phyloP scores from a whole-genome alignment of 2,329 filamentous ascomycete genomes.

The Epichloe scottii region DNA sequence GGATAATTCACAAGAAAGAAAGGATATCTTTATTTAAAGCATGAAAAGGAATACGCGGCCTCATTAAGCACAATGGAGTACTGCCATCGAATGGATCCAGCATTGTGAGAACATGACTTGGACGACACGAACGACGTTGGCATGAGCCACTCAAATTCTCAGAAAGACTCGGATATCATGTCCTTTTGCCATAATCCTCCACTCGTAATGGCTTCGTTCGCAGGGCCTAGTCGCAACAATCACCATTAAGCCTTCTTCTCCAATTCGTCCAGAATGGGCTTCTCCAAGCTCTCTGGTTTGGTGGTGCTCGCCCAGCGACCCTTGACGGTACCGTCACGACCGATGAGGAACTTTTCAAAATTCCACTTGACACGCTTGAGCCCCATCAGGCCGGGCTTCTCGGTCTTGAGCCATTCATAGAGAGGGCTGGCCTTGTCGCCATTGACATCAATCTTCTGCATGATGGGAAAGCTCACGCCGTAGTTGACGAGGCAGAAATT shows the following conservation, averaged over 20 bases:
- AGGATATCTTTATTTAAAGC: too few species aligned
- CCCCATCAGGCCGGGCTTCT: constrained; percentile 74
- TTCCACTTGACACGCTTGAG: constrained; percentile 97
- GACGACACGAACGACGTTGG: too few species aligned
- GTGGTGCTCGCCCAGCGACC: constrained; percentile 77
- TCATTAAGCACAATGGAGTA: too few species aligned
- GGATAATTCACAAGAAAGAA: too few species aligned
- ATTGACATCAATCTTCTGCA: constrained; percentile 91
- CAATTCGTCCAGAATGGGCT: constrained; percentile 62
- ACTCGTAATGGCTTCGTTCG: too few species aligned
- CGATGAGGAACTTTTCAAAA: constrained; percentile 96
- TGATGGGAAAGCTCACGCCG: constrained; percentile 76
- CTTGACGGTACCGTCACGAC: constrained; percentile 74
- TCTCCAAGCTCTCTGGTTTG: constrained; percentile 73
- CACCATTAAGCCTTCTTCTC: constrained; percentile 28
- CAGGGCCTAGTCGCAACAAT: background rate
- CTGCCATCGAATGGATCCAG: too few species aligned
- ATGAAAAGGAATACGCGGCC: too few species aligned
- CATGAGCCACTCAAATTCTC: too few species aligned
- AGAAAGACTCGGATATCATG: background rate
- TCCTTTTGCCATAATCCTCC: too few species aligned
- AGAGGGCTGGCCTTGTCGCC: constrained; percentile 62
- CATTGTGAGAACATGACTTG: too few species aligned
- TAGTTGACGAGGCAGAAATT: constrained; percentile 87
- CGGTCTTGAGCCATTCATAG: constrained; percentile 52